Percentiles rank a stretch among this genome's conserved stretches.
These are phyloP conservation scores for Yamagishiella unicocca DNA, from an alignment of 139 green algal species.

Conservation along the genomic window DNA sequence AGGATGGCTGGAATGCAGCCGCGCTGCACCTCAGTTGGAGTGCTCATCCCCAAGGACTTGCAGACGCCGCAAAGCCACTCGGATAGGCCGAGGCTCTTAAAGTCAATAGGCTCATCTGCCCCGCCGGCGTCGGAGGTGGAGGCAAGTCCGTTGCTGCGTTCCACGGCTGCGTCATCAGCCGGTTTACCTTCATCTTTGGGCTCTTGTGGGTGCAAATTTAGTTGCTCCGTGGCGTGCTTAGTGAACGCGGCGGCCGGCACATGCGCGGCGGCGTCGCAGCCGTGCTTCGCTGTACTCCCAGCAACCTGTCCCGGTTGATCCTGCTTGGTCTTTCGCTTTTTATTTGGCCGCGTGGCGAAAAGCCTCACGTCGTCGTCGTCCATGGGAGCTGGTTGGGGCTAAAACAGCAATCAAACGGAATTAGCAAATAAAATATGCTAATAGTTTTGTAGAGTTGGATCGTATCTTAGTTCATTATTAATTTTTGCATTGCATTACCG, in stretches of 20 bases:
- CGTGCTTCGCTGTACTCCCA: background rate
- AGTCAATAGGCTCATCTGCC: slow-evolving; percentile 34
- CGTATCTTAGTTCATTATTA: no score
- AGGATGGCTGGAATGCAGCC: slow-evolving; percentile 91
- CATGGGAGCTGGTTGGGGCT: no score
- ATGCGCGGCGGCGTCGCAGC: background rate
- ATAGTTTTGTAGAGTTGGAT: no score
- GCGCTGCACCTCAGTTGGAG: slow-evolving; percentile 75
- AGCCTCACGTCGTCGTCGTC: background rate
- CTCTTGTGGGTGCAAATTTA: background rate
- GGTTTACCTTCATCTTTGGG: background rate
- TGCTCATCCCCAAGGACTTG: slow-evolving; percentile 59
- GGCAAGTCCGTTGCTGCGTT: background rate
- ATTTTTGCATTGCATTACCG: no score
- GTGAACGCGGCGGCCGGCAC: no score
- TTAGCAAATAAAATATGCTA: no score
- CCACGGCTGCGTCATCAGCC: background rate
- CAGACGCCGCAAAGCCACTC: slow-evolving; percentile 82
- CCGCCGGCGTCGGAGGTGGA: background rate
- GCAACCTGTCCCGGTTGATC: background rate
- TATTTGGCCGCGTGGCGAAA: slow-evolving; percentile 2
- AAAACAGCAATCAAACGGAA: no score
- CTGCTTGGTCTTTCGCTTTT: slow-evolving; percentile 17
- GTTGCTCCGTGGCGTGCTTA: background rate
- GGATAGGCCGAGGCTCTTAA: slow-evolving; percentile 82